Percentiles rank a stretch among this genome's conserved stretches.
These are phyloP conservation scores for Umbilicus rupestris DNA, from an alignment of 164 flowering plant species.

Conservation along the genomic window DNA sequence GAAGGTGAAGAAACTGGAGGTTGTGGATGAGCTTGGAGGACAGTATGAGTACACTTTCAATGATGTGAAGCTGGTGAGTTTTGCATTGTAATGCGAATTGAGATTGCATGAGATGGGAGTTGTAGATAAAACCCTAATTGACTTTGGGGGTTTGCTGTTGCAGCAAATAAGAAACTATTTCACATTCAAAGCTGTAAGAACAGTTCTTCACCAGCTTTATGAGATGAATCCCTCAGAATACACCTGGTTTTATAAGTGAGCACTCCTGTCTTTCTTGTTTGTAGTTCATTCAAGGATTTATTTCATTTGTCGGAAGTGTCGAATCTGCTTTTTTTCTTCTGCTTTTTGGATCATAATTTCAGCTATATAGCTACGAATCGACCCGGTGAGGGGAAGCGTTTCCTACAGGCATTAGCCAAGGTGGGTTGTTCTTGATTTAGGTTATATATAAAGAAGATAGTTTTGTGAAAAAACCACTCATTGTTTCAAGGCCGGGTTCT, in stretches of 20 bases:
- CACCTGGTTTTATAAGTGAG: slow-evolving; percentile 62
- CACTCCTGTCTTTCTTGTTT: background rate
- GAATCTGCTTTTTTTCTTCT: background rate
- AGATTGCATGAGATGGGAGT: background rate
- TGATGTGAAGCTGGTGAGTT: slow-evolving; percentile 1
- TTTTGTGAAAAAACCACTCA: background rate
- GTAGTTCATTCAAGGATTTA: background rate
- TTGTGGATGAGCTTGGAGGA: slow-evolving; percentile 5
- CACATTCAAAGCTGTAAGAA: slow-evolving; percentile 63
- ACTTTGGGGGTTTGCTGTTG: slow-evolving; percentile 9
- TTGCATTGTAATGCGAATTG: background rate
- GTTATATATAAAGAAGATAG: background rate
- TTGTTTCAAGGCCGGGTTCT: background rate
- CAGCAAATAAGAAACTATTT: slow-evolving; percentile 54
- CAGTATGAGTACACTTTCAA: slow-evolving; percentile 5
- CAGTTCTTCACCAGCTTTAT: slow-evolving; percentile 56
- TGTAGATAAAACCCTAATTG: background rate
- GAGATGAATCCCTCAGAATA: slow-evolving; percentile 64
- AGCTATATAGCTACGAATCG: slow-evolving; percentile 56
- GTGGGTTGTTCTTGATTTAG: slow-evolving; percentile 19
- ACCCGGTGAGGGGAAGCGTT: slow-evolving; percentile 70
- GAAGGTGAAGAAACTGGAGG: background rate
- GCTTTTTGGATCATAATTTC: slow-evolving; percentile 9
- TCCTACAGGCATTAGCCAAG: slow-evolving; percentile 70
- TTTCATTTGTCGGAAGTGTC: background rate